Evolutionary conservation across 2,329 filamentous ascomycete species (phyloP).

Genomic region (Fusarium pseudograminearum): DNA sequence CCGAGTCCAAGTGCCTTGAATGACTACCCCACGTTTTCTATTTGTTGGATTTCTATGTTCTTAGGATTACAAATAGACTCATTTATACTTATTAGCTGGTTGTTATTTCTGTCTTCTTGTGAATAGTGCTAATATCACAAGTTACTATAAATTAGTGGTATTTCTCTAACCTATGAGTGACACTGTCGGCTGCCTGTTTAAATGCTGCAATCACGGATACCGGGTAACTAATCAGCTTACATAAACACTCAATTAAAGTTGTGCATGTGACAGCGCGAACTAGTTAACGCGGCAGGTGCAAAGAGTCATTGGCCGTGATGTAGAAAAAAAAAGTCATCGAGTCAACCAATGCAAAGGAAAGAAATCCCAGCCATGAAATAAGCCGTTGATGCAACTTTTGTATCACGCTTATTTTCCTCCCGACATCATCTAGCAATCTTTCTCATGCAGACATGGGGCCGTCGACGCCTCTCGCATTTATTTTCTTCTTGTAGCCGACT

Average conservation of each 20-base stretch:
- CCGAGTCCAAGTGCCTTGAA: background rate
- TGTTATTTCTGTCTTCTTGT: background rate
- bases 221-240: constrained; percentile 12
- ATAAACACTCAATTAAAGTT: constrained; percentile 3
- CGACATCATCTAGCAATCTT: background rate
- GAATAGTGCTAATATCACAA: constrained; percentile 7
- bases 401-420: background rate
- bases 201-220: background rate
- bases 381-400: constrained; percentile 8
- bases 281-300: constrained; percentile 30
- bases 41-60: no score
- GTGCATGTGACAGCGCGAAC: constrained; percentile 35
- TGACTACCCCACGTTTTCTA: background rate
- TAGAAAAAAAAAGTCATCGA: constrained; percentile 32
- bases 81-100: no score
- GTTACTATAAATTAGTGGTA: background rate
- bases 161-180: background rate
- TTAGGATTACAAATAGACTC: background rate
- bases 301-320: constrained; percentile 37
- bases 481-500: constrained; percentile 26
- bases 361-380: constrained; percentile 13
- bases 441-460: constrained; percentile 50
- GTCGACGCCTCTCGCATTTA: constrained; percentile 36
- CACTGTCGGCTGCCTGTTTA: no score
- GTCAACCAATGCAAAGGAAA: background rate